phyloP scores from a whole-genome alignment of 129 eudicot species.

The Artemisia argyi region DNA sequence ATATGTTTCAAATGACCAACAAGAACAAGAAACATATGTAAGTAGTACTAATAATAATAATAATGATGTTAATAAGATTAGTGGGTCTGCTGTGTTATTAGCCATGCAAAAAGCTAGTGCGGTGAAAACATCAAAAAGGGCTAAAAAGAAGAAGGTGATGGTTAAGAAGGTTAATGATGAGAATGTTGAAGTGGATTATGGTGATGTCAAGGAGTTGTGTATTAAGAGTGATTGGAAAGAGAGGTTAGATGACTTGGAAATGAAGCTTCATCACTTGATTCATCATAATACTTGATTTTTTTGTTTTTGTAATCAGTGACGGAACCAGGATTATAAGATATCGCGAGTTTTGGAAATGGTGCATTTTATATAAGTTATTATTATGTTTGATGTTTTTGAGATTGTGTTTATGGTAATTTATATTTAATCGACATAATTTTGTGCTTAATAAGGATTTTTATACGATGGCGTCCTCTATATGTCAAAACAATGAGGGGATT shows the following conservation, averaged over 20 bases:
- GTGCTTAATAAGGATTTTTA: too few relatives aligned
- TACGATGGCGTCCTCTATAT: too few relatives aligned
- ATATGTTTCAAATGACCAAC: not conserved
- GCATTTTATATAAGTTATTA: too few relatives aligned
- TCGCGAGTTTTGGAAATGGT: too few relatives aligned
- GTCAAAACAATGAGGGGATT: too few relatives aligned
- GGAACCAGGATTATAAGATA: too few relatives aligned
- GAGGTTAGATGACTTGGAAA: slow-evolving; percentile 57
- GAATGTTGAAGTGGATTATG: slow-evolving; percentile 17
- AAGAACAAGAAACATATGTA: not conserved
- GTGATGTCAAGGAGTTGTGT: slow-evolving; percentile 40
- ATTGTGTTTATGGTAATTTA: too few relatives aligned
- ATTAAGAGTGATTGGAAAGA: slow-evolving; percentile 53
- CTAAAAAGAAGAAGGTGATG: slow-evolving; percentile 11
- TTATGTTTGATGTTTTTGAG: too few relatives aligned
- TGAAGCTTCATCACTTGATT: slow-evolving; percentile 39
- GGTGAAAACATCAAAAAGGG: slow-evolving; percentile 31
- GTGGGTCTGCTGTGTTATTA: slow-evolving; percentile 50
- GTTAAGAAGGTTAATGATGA: not conserved
- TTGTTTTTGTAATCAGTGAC: not conserved
- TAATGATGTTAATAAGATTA: slow-evolving; percentile 25
- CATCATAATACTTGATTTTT: slow-evolving; percentile 11
- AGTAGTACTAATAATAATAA: not conserved
- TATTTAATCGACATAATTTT: too few relatives aligned
- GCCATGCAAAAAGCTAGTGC: slow-evolving; percentile 50